Evolutionary conservation across 192 early-diverging fungal genomes (phyloP), one percentile per base, ranked within the genome.

Genomic region (Dissophora ornata): DNA sequence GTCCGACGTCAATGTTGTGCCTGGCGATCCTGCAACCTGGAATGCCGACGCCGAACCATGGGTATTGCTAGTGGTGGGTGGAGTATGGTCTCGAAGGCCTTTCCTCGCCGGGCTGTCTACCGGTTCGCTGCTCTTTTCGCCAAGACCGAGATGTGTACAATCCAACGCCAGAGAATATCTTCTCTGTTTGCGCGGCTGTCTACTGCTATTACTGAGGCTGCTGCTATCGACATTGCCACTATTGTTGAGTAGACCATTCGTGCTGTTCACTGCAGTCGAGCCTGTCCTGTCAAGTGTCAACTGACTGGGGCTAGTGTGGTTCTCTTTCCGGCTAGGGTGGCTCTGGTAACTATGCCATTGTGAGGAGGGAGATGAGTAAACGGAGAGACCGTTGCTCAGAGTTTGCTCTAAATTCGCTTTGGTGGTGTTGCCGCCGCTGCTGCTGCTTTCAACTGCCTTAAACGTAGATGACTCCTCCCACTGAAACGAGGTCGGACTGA

Each of bases 111-210:
- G 54, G 32, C 56, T 70, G 44, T 70, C 59, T 42, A 32, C 49
- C 24, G 67, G 57, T 40, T 69, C 67, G 28, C 54, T 25, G 50
- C 59, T 70, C 52, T 62, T 70, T 45, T 70, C 56, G 55, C 70
- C 70, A 36, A 73, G 70, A 36, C 62, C 62, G 18, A 73, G 63
- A 34, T 75, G 71, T 22, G 71, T 75, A 33, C 71, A 75, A 16
- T 75, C 71, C 4, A 75, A 45, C 22, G 52, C 56, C 41, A 75
- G 63, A 44, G 71, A 75, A 28, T 66, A 40, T 49, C 71, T 46
- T 4, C 71, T 51, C 24, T 51, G 56, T 22, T 41, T 32, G 10
- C 51, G 53, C 19, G 44, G n/a, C 4, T 34, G 45, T 21, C 34
- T 46, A 8, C 34, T 22, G 49, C 29, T 66, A 24, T 38, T 45